These are phyloP conservation scores for Maudiozyma humilis DNA, from an alignment of 1,139 yeast species.

Conservation along the genomic window DNA sequence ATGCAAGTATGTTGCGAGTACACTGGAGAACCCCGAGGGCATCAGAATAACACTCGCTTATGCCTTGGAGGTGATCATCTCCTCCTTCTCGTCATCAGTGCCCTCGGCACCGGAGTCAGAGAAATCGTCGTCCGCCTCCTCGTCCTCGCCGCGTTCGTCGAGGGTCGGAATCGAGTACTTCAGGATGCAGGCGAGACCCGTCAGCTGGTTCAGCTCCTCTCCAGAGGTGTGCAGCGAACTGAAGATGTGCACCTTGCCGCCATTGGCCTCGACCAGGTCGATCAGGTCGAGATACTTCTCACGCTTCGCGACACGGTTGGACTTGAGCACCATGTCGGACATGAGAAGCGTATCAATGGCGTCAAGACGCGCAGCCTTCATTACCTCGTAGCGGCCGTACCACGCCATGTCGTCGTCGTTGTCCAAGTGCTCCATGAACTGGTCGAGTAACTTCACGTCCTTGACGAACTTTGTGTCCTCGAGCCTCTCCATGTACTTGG, in stretches of 20 bases:
- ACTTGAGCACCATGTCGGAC: constrained; percentile 72
- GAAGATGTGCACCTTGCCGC: constrained; percentile 72
- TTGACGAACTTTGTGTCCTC: constrained; percentile 76
- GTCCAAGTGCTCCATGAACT: constrained; percentile 66
- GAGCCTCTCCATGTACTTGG: constrained; percentile 54
- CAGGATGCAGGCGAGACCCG: constrained; percentile 83
- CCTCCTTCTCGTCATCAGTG: not conserved
- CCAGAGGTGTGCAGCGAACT: constrained; percentile 88
- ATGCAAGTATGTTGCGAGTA: too few species aligned
- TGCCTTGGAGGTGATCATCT: constrained; percentile 1
- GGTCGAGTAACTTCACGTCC: constrained; percentile 62
- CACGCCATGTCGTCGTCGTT: constrained; percentile 79
- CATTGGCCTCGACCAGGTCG: constrained; percentile 58
- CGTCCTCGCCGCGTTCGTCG: constrained; percentile 40
- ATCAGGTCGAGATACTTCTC: constrained; percentile 59
- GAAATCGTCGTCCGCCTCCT: constrained; percentile 2
- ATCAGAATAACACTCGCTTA: too few species aligned
- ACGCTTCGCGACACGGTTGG: constrained; percentile 62
- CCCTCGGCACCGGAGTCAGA: not conserved
- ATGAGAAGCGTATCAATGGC: constrained; percentile 70
- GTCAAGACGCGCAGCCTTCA: constrained; percentile 63
- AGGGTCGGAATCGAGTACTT: constrained; percentile 77
- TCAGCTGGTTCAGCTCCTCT: constrained; percentile 74
- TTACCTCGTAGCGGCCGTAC: constrained; percentile 82
- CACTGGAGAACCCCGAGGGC: too few species aligned